phyloP scores from a whole-genome alignment of 805 yeast species.

The Metschnikowia koreensis region DNA sequence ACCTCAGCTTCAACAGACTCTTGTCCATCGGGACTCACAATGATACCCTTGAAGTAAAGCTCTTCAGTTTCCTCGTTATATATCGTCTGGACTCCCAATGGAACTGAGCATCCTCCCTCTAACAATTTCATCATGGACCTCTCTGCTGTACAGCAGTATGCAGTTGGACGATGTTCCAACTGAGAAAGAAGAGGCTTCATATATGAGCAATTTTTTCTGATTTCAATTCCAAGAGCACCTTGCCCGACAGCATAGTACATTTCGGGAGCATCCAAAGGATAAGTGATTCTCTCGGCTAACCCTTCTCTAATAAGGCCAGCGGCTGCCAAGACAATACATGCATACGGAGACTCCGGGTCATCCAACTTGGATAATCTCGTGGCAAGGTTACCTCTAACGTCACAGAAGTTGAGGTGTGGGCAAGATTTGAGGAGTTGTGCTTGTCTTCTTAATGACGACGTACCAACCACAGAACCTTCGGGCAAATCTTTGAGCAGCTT shows the following conservation, averaged over 20 bases:
- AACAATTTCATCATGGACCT: slow-evolving; percentile 80
- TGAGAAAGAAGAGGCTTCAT: slow-evolving; percentile 58
- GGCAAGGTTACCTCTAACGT: slow-evolving; percentile 75
- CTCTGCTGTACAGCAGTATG: slow-evolving; percentile 82
- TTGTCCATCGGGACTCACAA: slow-evolving; percentile 81
- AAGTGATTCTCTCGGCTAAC: slow-evolving; percentile 72
- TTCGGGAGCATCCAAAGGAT: slow-evolving; percentile 64
- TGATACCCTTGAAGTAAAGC: slow-evolving; percentile 64
- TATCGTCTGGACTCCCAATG: slow-evolving; percentile 81
- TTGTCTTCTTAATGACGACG: slow-evolving; percentile 90
- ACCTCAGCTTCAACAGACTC: slow-evolving; percentile 60
- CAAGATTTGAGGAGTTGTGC: slow-evolving; percentile 80
- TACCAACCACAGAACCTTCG: slow-evolving; percentile 83
- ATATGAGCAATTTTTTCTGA: slow-evolving; percentile 63
- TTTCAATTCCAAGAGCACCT: slow-evolving; percentile 94
- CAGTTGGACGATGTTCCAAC: slow-evolving; percentile 64
- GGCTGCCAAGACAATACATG: slow-evolving; percentile 83
- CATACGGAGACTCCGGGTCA: slow-evolving; percentile 57
- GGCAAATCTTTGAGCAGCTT: slow-evolving; percentile 73
- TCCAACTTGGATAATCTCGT: slow-evolving; percentile 84
- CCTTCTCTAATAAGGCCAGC: slow-evolving; percentile 84
- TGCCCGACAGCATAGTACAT: slow-evolving; percentile 99
- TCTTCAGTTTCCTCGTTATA: slow-evolving; percentile 44
- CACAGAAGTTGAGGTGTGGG: slow-evolving; percentile 76
- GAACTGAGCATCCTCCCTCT: slow-evolving; percentile 98